Percentiles rank a stretch among this genome's conserved stretches.
These are phyloP conservation scores for Discostella stelligeroides DNA, from an alignment of 108 stramenopile genomes.

Conservation along the genomic window DNA sequence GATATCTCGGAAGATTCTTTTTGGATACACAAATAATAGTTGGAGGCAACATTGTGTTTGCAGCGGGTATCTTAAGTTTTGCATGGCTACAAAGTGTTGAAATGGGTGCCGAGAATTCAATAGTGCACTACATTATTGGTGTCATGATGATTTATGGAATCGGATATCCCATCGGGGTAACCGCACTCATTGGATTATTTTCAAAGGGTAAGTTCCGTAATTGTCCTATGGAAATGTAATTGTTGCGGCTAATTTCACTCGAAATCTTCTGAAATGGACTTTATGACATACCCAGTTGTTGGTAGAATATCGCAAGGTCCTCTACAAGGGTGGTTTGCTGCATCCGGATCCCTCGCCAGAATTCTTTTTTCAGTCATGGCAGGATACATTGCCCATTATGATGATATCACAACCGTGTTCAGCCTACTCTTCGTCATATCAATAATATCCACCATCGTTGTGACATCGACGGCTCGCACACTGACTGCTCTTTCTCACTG, in stretches of 20 bases:
- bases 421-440: constrained; percentile 61
- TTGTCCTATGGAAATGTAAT: not conserved
- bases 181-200: constrained; percentile 95
- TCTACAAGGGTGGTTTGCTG: constrained; percentile 92
- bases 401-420: constrained; percentile 72
- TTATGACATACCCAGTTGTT: constrained; percentile 59
- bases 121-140: constrained; percentile 63
- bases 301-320: constrained; percentile 91
- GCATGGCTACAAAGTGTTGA: constrained; percentile 42
- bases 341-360: constrained; percentile 91
- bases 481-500: constrained; percentile 55
- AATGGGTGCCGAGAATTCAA: constrained; percentile 53
- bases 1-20: constrained; percentile 57
- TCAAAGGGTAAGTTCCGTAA: constrained; percentile 77
- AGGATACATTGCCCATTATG: constrained; percentile 74
- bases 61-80: constrained; percentile 60
- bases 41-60: constrained; percentile 85
- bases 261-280: not conserved
- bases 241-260: not conserved
- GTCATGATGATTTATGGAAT: constrained; percentile 91
- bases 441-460: constrained; percentile 55
- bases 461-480: constrained; percentile 49
- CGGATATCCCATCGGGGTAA: constrained; percentile 96
- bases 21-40: constrained; percentile 90
- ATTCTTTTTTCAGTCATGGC: constrained; percentile 91